phyloP scores from a whole-genome alignment of 768 basidiomycete species.

The Mycena galopus region DNA sequence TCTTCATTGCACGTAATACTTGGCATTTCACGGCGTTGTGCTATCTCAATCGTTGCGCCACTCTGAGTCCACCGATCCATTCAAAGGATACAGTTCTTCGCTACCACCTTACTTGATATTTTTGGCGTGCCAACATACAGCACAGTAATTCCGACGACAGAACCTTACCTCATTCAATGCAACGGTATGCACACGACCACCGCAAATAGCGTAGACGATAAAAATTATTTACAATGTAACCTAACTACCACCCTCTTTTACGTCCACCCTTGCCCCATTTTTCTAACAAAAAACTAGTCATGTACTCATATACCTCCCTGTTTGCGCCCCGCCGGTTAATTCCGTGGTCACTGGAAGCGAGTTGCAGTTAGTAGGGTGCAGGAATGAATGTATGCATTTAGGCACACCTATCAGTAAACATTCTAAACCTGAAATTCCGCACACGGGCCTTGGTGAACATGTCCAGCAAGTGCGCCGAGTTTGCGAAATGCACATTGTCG shows the following conservation, averaged over 20 bases:
- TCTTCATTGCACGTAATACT: too few relatives aligned
- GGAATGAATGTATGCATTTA: constrained; percentile 41
- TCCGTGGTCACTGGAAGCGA: constrained; percentile 76
- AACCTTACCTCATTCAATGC: too few relatives aligned
- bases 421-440: constrained; percentile 85
- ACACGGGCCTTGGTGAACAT: constrained; percentile 88
- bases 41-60: too few relatives aligned
- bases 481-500: constrained; percentile 96
- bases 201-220: constrained; percentile 1
- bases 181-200: too few relatives aligned
- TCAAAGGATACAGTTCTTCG: too few relatives aligned
- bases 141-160: too few relatives aligned
- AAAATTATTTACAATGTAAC: constrained; percentile 7
- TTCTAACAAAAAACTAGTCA: constrained; percentile 87
- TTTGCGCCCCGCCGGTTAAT: constrained; percentile 83
- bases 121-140: too few relatives aligned
- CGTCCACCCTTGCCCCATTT: constrained; percentile 93
- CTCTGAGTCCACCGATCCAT: too few relatives aligned
- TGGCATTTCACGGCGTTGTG: too few relatives aligned
- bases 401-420: constrained; percentile 93
- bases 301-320: constrained; percentile 88
- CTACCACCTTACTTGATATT: too few relatives aligned
- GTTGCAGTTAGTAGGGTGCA: constrained; percentile 20
- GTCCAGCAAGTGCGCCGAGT: constrained; percentile 92
- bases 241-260: constrained; percentile 67